Evolutionary conservation across 2,329 filamentous ascomycete genomes (phyloP).

Genomic region (Pleurostoma richardsiae): DNA sequence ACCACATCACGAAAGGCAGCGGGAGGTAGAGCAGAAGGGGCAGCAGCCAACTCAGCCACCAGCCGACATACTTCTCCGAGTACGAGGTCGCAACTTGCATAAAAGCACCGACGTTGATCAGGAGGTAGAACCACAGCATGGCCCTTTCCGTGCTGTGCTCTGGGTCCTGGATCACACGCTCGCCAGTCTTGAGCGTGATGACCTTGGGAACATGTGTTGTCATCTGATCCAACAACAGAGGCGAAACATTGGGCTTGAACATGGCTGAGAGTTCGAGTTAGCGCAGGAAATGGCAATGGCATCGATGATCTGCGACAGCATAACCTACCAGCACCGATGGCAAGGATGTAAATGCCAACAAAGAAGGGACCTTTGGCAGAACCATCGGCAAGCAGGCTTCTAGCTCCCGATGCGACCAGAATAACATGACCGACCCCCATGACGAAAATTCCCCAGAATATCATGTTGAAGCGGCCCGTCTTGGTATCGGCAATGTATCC

Average conservation of each 20-base stretch:
- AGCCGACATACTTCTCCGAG: constrained; percentile 70
- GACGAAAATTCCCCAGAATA: neutral
- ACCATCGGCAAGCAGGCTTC: neutral
- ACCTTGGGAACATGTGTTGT: constrained; percentile 31
- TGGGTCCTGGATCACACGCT: constrained; percentile 40
- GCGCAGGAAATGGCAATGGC: neutral
- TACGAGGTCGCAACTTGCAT: constrained; percentile 62
- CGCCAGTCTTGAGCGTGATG: constrained; percentile 34
- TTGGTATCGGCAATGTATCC: neutral
- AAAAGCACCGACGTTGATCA: constrained; percentile 64
- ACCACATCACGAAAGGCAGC: constrained; percentile 52
- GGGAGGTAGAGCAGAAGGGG: constrained; percentile 49
- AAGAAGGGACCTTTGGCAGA: neutral
- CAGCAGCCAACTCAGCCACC: constrained; percentile 62
- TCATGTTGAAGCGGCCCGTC: neutral
- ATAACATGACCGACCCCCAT: neutral
- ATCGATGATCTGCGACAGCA: too few species aligned
- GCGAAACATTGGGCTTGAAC: constrained; percentile 59
- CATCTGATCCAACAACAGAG: constrained; percentile 38
- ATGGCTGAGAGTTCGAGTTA: constrained; percentile 21
- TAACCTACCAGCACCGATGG: constrained; percentile 54
- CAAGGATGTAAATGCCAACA: constrained; percentile 52
- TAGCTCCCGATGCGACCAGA: neutral
- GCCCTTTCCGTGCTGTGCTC: constrained; percentile 40
- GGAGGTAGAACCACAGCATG: constrained; percentile 49